Conservation (phyloP, 805 yeast species). For the Wickerhamiella occidentalis region DNA sequence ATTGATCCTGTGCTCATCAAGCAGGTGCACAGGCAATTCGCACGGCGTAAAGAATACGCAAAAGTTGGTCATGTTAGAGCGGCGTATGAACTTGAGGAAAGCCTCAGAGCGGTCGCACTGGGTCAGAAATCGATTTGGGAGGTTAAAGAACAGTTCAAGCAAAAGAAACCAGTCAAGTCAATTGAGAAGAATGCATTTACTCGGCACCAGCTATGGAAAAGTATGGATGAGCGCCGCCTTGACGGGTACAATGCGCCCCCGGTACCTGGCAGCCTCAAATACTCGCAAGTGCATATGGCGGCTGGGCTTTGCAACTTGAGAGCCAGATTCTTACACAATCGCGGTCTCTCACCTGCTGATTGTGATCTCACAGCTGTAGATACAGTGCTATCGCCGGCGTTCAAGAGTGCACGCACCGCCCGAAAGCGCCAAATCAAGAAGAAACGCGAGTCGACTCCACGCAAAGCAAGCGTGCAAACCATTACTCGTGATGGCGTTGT, state of each 20-base stretch:
- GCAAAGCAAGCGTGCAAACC: conserved; percentile 14
- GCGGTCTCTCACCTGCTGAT: not conserved
- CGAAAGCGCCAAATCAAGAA: not conserved
- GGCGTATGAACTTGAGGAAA: conserved; percentile 15
- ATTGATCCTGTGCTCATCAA: conserved; percentile 4
- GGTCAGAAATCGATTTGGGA: conserved; percentile 8
- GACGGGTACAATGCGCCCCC: conserved; percentile 19
- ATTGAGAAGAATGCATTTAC: conserved; percentile 1
- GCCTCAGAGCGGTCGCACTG: conserved; percentile 13
- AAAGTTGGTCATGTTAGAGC: conserved; percentile 14
- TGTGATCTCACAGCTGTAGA: conserved; percentile 10
- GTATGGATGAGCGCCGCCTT: conserved; percentile 15
- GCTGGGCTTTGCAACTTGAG: conserved; percentile 8
- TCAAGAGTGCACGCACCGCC: not conserved
- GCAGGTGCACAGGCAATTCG: conserved; percentile 11
- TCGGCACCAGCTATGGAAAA: conserved; percentile 13
- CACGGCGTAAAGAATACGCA: conserved; percentile 10
- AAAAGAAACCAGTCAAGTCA: not conserved
- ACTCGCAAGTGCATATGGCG: conserved; percentile 5
- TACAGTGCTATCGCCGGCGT: conserved; percentile 18
- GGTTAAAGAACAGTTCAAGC: not conserved
- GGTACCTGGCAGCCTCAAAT: not conserved
- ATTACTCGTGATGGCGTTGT: conserved; percentile 16
- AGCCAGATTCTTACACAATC: not conserved
- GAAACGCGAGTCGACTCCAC: conserved; percentile 11